Evolutionary conservation across 106 monocot species (phyloP).

Genomic region (Dioscorea alata): DNA sequence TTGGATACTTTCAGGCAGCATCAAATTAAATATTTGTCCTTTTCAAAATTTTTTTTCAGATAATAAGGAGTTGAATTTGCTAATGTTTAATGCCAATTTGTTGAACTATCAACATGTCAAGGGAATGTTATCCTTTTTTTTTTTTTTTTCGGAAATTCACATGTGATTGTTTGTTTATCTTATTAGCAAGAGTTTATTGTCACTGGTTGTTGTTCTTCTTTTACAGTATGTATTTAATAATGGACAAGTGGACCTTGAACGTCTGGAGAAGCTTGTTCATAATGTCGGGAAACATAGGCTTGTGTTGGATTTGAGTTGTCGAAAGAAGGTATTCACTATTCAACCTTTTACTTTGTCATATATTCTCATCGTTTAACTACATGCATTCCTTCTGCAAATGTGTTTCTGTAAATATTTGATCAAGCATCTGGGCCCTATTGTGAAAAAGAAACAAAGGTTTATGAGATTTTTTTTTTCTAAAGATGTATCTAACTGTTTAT

Average conservation of each 20-base stretch:
- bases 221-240: slow-evolving; percentile 78
- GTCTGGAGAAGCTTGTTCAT: slow-evolving; percentile 49
- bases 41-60: not conserved
- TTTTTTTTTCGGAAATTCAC: not conserved
- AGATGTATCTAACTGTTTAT: no score
- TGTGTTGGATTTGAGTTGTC: slow-evolving; percentile 89
- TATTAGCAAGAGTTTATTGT: no score
- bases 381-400: no score
- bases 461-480: no score
- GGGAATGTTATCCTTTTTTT: not conserved
- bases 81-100: not conserved
- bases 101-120: no score
- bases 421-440: no score
- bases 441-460: no score
- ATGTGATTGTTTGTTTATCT: not conserved
- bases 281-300: slow-evolving; percentile 62
- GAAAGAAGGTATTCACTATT: slow-evolving; percentile 62
- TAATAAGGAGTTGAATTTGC: not conserved
- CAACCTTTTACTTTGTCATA: no score
- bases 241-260: slow-evolving; percentile 68
- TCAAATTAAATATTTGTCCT: not conserved
- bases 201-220: not conserved
- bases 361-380: no score
- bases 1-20: not conserved
- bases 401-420: no score